Evolutionary conservation across 148 eudicot genomes (phyloP), one percentile per base, ranked within the genome.

Genomic region (Chenopodium suecicum): DNA sequence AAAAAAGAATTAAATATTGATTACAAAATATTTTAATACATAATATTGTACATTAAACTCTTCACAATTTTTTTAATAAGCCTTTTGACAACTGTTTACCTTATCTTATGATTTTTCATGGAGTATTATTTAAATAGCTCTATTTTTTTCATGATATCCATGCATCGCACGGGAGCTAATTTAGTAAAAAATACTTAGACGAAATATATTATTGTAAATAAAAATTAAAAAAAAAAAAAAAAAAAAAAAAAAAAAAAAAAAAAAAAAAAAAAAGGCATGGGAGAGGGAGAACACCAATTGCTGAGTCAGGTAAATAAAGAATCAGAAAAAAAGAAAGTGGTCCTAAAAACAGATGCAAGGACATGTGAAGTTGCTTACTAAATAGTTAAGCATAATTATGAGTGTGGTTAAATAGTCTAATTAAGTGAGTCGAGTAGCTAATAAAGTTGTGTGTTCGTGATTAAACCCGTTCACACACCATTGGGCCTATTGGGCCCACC

Each of bases 311-410:
- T 62, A 56, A 2, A 60, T 19, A 14, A 25, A 73, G 63, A 73
- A 32, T 12, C 46, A 80, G 76, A 32, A 2, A 2, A 48, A 66
- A 66, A 2, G n/a, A 46, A 66, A 34, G 77, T 71, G 81, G 84
- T 77, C 78, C 75, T 70, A 80, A 32, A 4, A 74, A 80, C 67
- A 75, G 75, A 66, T 67, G 56, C 58, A 72, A 80, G 7, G n/a
- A 78, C 86, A 80, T 80, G 84, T 84, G 86, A 56, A 77, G 9
- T 65, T 84, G 84, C 72, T 84, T 84, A 81, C 78, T 76, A 84
- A 73, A 56, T 52, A 77, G 84, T 73, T 81, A 84, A 84, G 70
- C 83, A 76, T 47, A 81, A 84, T 78, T 74, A 84, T 84, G 77
- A 75, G 77, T 81, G 67, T 81, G 69, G 84, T 84, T 81, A 84